A percentile compares a stretch with the other conserved stretches of the same genome.
Evolutionary conservation across 2,329 filamentous ascomycete genomes (phyloP).

Genomic region (Fonsecaea erecta): DNA sequence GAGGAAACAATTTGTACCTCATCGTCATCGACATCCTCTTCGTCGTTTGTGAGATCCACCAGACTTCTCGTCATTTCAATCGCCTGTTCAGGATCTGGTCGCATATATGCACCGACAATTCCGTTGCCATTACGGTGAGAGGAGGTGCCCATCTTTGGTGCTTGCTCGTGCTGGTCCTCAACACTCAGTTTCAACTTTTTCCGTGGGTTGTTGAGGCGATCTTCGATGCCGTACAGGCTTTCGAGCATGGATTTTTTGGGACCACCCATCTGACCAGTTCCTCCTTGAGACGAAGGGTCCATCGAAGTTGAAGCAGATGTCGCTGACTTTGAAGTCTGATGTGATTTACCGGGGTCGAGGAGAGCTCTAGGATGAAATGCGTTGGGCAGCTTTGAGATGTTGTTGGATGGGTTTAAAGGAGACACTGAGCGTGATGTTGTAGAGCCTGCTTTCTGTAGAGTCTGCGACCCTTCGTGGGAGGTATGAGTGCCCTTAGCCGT

Average conservation of each 20-base stretch:
- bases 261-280: conserved; percentile 8
- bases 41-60: conserved; percentile 34
- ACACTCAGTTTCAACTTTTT: conserved; percentile 66
- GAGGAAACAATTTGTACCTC: conserved; percentile 49
- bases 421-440: not conserved
- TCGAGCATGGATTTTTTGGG: conserved; percentile 65
- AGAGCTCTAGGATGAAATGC: conserved; percentile 14
- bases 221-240: conserved; percentile 73
- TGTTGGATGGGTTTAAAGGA: not conserved
- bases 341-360: conserved; percentile 9
- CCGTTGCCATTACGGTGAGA: conserved; percentile 58
- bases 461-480: conserved; percentile 11
- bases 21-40: conserved; percentile 53
- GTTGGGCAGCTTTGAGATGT: not conserved
- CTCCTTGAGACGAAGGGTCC: conserved; percentile 6
- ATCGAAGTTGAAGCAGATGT: no score
- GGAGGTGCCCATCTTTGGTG: conserved; percentile 9
- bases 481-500: not conserved
- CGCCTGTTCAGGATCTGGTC: conserved; percentile 58
- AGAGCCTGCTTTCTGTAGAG: not conserved
- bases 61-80: conserved; percentile 59
- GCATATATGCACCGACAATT: conserved; percentile 68
- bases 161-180: conserved; percentile 35
- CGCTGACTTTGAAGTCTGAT: not conserved
- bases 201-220: conserved; percentile 63